Evolutionary conservation across 441 rosid species (phyloP), one percentile per base, ranked within the genome.

Genomic region (Gossypium gossypioides): DNA sequence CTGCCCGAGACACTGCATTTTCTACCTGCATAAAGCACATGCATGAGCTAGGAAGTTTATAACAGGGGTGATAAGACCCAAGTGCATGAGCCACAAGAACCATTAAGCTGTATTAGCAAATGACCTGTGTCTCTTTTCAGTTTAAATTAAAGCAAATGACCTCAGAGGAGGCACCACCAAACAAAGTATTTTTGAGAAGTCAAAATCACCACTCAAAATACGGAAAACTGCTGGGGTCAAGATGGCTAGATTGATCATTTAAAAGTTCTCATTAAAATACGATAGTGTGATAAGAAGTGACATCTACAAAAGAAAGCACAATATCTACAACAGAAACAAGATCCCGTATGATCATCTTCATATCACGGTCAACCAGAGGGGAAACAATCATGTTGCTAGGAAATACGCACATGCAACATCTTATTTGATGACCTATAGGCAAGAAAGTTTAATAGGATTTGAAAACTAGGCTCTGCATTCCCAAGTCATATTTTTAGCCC

Each of bases 1-100:
- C 91, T 62, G 97, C 92, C 77, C 88, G 91, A 68, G 97, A 85
- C 66, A 96, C 87, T 29, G 88, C 92, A 83, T 89, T 96, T 80
- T 89, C 91, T 44, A 88, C 96, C 99, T 96, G 82, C 74, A 84
- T 22, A 67, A 72, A 66, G 73, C 46, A 68, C 59, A 9, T 27
- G 13, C 27, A 68, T 27, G 59, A 29, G 13, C 27, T 9, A 51
- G 44, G 71, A 32, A 27, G 58, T 29, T 50, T 27, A 50, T 51
- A 58, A 67, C 25, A 48, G 58, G 24, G 42, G 58, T 48, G 34
- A 67, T 66, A 50, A 50, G 32, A 67, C 58, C 42, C 15, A 48
- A 67, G 58, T 7, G 42, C n/a, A 8, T 48, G 71, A 40, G 10
- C 71, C 57, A 67, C 22, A 67, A 48, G 19, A 48, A 67, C n/a